phyloP scores from a whole-genome alignment of 2,329 filamentous ascomycete species.

The Verticillium albo-atrum region DNA sequence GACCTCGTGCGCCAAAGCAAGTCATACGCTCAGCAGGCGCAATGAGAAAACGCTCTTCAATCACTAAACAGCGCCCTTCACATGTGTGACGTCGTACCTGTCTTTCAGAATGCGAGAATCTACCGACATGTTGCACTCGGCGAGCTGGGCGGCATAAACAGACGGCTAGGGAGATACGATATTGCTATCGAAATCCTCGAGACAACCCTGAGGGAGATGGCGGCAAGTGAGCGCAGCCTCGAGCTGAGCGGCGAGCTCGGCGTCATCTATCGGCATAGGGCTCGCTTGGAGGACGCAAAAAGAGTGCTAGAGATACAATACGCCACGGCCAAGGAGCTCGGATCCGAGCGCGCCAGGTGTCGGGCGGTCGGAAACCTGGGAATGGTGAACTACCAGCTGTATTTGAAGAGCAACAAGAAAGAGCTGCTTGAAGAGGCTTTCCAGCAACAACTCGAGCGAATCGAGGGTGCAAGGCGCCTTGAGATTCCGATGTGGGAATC shows the following conservation, averaged over 20 bases:
- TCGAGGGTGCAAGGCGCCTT: neutral
- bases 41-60: constrained; percentile 17
- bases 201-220: constrained; percentile 13
- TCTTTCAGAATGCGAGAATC: constrained; percentile 6
- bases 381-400: constrained; percentile 29
- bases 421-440: neutral
- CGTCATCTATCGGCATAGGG: constrained; percentile 24
- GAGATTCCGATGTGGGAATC: constrained; percentile 15
- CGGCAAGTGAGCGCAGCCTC: constrained; percentile 10
- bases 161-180: constrained; percentile 23
- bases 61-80: constrained; percentile 17
- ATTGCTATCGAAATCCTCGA: constrained; percentile 17
- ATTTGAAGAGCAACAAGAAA: constrained; percentile 5
- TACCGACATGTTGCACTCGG: constrained; percentile 16
- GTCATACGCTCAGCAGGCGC: constrained; percentile 8
- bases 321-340: constrained; percentile 19
- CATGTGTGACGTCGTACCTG: constrained; percentile 11
- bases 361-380: constrained; percentile 30
- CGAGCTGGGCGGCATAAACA: constrained; percentile 21
- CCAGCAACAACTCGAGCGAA: neutral
- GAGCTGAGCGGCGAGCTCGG: constrained; percentile 24
- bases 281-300: constrained; percentile 21
- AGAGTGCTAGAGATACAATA: constrained; percentile 21
- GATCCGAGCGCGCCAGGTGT: constrained; percentile 15
- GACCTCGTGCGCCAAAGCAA: constrained; percentile 10